These are phyloP conservation scores for Colletotrichum trifolii DNA, from an alignment of 2,329 filamentous ascomycete genomes.

Conservation along the genomic window DNA sequence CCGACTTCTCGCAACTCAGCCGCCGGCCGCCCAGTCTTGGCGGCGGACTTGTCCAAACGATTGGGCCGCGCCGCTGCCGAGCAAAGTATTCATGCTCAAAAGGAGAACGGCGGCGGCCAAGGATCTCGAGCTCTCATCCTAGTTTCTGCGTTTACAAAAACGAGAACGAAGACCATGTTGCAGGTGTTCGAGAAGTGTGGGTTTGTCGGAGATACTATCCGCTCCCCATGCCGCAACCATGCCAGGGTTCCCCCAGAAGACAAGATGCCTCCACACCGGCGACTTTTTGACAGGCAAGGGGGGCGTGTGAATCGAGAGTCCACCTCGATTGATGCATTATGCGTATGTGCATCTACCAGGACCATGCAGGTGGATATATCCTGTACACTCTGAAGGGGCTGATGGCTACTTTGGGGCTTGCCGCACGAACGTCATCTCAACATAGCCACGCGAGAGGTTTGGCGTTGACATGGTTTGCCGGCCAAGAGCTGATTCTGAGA, in stretches of 20 bases:
- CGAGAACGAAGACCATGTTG: background rate
- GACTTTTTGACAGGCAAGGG: background rate
- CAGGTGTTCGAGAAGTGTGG: background rate
- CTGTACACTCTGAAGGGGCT: background rate
- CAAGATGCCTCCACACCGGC: background rate
- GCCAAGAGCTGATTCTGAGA: background rate
- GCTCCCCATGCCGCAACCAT: background rate
- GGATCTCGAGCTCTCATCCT: background rate
- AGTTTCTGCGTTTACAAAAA: no score
- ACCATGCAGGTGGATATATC: no score
- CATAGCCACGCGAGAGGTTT: background rate
- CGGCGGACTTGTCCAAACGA: no score
- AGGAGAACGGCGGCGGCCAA: background rate
- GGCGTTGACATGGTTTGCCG: background rate
- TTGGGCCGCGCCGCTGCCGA: no score
- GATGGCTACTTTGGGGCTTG: background rate
- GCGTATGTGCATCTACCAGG: constrained; percentile 6
- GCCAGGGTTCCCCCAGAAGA: background rate
- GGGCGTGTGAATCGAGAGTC: background rate
- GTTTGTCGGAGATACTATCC: constrained; percentile 5
- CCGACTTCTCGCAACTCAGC: no score
- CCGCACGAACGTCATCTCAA: background rate
- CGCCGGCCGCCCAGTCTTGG: no score
- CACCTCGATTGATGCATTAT: constrained; percentile 3
- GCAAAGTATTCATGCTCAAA: background rate